Base-by-base conservation (phyloP, 2,329 filamentous ascomycete species). In the Rasamsonia emersonii region DNA sequence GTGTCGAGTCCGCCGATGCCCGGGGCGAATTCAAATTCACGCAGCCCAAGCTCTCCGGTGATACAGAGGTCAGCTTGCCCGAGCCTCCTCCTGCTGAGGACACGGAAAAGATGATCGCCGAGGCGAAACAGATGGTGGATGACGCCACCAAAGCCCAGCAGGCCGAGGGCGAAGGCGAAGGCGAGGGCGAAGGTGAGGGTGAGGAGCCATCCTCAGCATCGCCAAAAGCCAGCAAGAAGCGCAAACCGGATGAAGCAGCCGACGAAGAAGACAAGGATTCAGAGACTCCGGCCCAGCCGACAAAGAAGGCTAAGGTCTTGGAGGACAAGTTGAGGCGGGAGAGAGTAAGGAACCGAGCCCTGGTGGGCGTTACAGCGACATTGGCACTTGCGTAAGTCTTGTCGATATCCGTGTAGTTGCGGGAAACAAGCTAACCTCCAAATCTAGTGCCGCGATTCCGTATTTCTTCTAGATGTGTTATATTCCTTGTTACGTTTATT, bases 61-160 rank as follows among this genome's bases (percentile, higher is more conserved):
- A 91, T 42, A 70, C 91, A 51, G 83, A 86, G 3, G 69, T 75
- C 7, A 73, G 71, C 32, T 65, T 70, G 27, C 67, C 75, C 1
- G 75, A 84, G 39, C 70, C 86, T 6, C 79, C 82, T 0, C 74
- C 78, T 9, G 77, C 84, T 0, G 82, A 86, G 42, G 82, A 91
- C 47, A 79, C 86, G 1, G 73, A 82, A 36, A 74, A 79, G 34
- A 86, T 95, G 81, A 80, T 96, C 37, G 79, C 79, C 17, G 78
- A 85, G 49, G 91, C 91, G 18, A 86, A 81, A 62, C 75, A 79
- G 45, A 94, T 95, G 84, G 88, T 95, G 4, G 73, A 82, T 40
- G 77, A 77, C 43, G 79, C 79, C 18, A 68, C 78, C 34, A 67
- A 51, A 51, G 61, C 46, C 32, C 54, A 55, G 9, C 51, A 62